Base-by-base conservation (phyloP, 2,329 filamentous ascomycete genomes). In the Polychaeton citri region DNA sequence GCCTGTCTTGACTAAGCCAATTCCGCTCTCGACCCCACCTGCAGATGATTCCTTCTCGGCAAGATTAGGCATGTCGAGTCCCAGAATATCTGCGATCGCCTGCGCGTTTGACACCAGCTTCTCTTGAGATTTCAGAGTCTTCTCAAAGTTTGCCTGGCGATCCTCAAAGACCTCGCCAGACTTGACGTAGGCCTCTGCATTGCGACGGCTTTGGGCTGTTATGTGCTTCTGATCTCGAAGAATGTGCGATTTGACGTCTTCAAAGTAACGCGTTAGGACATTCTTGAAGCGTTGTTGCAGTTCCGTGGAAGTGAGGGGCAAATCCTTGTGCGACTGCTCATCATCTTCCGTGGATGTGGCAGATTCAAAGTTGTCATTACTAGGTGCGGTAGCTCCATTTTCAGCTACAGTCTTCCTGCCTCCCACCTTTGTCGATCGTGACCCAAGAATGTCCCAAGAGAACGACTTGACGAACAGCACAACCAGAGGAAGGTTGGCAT, bases 151-250 rank as follows among this genome's bases (percentile, higher is more conserved):
- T 36, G 86, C 76, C 56, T 98, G 90, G 34, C 90, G 81, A 53
- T 98, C 90, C 56, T 98, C 90, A 45, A 98, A 96, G 4, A 98
- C 88, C 55, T 98, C 90, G 2, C 90, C 90, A 24, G 90, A 96
- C 53, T 95, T 95, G 50, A 98, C 88, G 51, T 98, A 98, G 5
- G 88, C 90, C 59, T 98, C 90, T 1, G 90, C 88, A 60, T 98
- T 98, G 48, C 88, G 86, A 43, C 86, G 83, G 36, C 83, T 85
- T 61, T 98, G 90, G 18, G 74, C 76, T 36, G 78, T 74, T 28
- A 98, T 79, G 28, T 81, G 79, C 58, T 93, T 90, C 56, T 98
- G 90, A 50, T 96, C 86, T n/a, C 83, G 79, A 19, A 87, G 59
- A 19, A 98, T 70, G 52, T 96, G 90, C 12, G 72, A 68, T 53